Evolutionary conservation across 1,284 basidiomycete species (phyloP).

Genomic region (Pseudomicrostroma phylloplanum): DNA sequence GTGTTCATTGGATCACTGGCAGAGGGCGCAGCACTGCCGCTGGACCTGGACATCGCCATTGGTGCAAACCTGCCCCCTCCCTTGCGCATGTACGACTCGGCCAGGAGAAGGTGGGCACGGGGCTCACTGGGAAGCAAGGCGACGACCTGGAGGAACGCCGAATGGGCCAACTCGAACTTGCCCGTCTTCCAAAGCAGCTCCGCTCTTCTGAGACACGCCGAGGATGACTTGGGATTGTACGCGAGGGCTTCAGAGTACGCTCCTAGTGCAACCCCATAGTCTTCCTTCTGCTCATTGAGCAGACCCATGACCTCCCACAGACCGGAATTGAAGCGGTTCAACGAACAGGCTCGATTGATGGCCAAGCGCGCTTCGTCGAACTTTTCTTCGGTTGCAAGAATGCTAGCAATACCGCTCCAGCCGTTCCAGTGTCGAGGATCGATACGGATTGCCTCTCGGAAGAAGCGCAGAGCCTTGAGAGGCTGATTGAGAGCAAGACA

Average conservation of each 20-base stretch:
- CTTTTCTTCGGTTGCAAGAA: slow-evolving; percentile 33
- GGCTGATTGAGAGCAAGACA: slow-evolving; percentile 39
- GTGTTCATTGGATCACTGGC: neutral
- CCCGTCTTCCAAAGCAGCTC: slow-evolving; percentile 19
- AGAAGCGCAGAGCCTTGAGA: slow-evolving; percentile 39
- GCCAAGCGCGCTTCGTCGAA: slow-evolving; percentile 35
- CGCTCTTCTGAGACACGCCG: slow-evolving; percentile 20
- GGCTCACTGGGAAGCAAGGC: slow-evolving; percentile 41
- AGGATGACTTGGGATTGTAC: slow-evolving; percentile 23
- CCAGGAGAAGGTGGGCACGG: slow-evolving; percentile 42
- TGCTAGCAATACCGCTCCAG: slow-evolving; percentile 41
- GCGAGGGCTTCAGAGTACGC: slow-evolving; percentile 20
- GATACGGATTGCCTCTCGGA: slow-evolving; percentile 38
- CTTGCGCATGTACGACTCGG: slow-evolving; percentile 46
- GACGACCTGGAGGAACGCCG: slow-evolving; percentile 33
- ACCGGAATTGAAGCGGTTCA: slow-evolving; percentile 38
- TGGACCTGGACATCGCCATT: neutral
- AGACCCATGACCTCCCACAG: slow-evolving; percentile 44
- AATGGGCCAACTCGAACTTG: slow-evolving; percentile 25
- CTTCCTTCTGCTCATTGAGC: slow-evolving; percentile 11
- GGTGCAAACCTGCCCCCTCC: slow-evolving; percentile 37
- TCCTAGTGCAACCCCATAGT: slow-evolving; percentile 16
- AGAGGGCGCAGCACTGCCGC: neutral
- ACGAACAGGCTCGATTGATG: slow-evolving; percentile 30
- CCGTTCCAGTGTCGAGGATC: slow-evolving; percentile 48